phyloP scores from a whole-genome alignment of 352 stramenopile genomes.

The Pythium aphanidermatum region DNA sequence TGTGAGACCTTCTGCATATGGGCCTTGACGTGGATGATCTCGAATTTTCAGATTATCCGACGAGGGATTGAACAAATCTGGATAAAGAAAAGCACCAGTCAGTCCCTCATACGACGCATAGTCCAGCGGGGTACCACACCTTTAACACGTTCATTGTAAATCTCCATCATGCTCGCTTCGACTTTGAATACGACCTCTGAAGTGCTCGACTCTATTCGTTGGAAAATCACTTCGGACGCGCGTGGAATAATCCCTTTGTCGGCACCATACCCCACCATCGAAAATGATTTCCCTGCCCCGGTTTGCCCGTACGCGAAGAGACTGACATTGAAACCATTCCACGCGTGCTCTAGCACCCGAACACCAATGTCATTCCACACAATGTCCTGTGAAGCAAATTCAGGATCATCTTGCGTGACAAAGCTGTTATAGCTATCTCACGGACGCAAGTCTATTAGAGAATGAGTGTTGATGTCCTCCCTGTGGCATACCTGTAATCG shows the following conservation, averaged over 20 bases:
- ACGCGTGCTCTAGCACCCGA: slow-evolving; percentile 85
- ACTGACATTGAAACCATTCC: slow-evolving; percentile 88
- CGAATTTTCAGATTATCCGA: slow-evolving; percentile 86
- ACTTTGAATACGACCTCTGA: slow-evolving; percentile 70
- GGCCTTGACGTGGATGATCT: slow-evolving; percentile 77
- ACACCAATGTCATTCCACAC: slow-evolving; percentile 85
- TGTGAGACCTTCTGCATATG: slow-evolving; percentile 78
- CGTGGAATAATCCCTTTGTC: slow-evolving; percentile 83
- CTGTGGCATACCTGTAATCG: slow-evolving; percentile 59
- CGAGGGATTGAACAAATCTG: slow-evolving; percentile 81
- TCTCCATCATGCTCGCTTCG: slow-evolving; percentile 88
- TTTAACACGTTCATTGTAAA: slow-evolving; percentile 89
- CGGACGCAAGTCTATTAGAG: background rate
- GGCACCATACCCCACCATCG: slow-evolving; percentile 79
- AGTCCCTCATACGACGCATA: too few relatives aligned
- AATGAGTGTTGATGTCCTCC: background rate
- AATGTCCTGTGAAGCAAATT: slow-evolving; percentile 70
- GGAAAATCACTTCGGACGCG: slow-evolving; percentile 78
- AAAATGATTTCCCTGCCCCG: slow-evolving; percentile 82
- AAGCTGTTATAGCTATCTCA: slow-evolving; percentile 79
- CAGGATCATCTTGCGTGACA: slow-evolving; percentile 35
- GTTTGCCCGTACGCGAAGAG: slow-evolving; percentile 87
- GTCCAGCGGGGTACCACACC: slow-evolving; percentile 19
- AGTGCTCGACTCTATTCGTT: slow-evolving; percentile 53
- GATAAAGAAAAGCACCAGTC: background rate